Evolutionary conservation across 176 grass and related monocot genomes (phyloP).

Genomic region (Melocanna baccifera): DNA sequence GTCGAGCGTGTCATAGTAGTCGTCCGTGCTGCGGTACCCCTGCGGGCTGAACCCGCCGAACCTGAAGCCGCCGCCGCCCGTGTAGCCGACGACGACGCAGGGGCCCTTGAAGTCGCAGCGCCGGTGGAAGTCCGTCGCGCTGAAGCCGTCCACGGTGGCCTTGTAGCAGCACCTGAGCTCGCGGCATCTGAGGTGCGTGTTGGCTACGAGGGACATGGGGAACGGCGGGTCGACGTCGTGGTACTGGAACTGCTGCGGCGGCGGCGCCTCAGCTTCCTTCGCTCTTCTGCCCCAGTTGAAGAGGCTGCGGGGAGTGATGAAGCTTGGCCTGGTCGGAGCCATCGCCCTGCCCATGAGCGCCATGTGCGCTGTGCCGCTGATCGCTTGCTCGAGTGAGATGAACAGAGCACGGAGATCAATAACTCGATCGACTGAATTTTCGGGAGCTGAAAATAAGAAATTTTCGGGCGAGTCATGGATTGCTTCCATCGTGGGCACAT

Average conservation of each 20-base stretch:
- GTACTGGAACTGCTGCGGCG: slow-evolving; percentile 40
- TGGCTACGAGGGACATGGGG: slow-evolving; percentile 57
- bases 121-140: slow-evolving; percentile 69
- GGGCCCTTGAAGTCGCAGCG: slow-evolving; percentile 85
- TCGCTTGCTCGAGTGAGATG: background rate
- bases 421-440: background rate
- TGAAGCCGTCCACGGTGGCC: slow-evolving; percentile 72
- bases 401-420: background rate
- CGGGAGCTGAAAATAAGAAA: background rate
- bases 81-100: slow-evolving; percentile 70
- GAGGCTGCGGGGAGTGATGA: slow-evolving; percentile 48
- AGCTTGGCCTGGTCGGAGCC: slow-evolving; percentile 26
- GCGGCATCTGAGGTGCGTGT: slow-evolving; percentile 67
- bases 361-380: background rate
- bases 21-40: slow-evolving; percentile 85
- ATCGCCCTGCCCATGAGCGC: slow-evolving; percentile 23
- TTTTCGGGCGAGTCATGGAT: too few species aligned
- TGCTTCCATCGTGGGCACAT: background rate
- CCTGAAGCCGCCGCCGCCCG: slow-evolving; percentile 20
- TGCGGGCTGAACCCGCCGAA: slow-evolving; percentile 92
- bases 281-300: slow-evolving; percentile 65
- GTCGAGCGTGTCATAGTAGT: slow-evolving; percentile 87
- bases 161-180: slow-evolving; percentile 88
- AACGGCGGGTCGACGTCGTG: slow-evolving; percentile 67
- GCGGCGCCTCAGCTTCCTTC: slow-evolving; percentile 18